Evolutionary conservation across 352 stramenopile species (phyloP).

Genomic region (Elongisporangium senticosum): DNA sequence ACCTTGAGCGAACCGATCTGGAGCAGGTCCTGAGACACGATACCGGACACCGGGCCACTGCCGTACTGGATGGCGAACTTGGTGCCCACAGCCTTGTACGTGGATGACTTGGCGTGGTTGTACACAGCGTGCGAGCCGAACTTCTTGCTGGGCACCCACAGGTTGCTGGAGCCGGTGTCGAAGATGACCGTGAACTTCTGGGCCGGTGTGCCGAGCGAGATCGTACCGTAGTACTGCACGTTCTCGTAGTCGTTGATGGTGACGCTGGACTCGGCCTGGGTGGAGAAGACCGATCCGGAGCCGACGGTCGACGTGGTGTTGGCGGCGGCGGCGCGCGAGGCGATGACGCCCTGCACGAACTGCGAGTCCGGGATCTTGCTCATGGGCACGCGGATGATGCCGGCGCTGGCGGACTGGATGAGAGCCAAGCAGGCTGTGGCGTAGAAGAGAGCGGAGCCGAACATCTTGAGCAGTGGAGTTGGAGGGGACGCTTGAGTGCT

Average conservation of each 20-base stretch:
- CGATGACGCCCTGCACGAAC: too few species aligned
- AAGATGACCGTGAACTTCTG: constrained; percentile 30
- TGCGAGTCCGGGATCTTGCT: too few species aligned
- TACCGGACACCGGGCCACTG: too few species aligned
- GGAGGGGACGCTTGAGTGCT: not conserved
- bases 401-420: not conserved
- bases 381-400: not conserved
- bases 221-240: constrained; percentile 7
- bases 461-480: not conserved
- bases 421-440: not conserved
- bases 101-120: constrained; percentile 49
- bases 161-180: constrained; percentile 26
- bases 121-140: constrained; percentile 42
- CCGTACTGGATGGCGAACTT: too few species aligned
- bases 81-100: constrained; percentile 68
- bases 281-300: too few species aligned
- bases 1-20: too few species aligned
- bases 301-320: too few species aligned
- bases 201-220: constrained; percentile 17
- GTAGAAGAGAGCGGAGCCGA: not conserved
- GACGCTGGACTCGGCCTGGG: not conserved
- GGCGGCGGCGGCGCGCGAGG: too few species aligned
- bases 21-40: too few species aligned
- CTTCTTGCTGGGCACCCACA: constrained; percentile 21
- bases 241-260: constrained; percentile 9